phyloP scores from a whole-genome alignment of 208 protist genomes.

The Novymonas esmeraldas region DNA sequence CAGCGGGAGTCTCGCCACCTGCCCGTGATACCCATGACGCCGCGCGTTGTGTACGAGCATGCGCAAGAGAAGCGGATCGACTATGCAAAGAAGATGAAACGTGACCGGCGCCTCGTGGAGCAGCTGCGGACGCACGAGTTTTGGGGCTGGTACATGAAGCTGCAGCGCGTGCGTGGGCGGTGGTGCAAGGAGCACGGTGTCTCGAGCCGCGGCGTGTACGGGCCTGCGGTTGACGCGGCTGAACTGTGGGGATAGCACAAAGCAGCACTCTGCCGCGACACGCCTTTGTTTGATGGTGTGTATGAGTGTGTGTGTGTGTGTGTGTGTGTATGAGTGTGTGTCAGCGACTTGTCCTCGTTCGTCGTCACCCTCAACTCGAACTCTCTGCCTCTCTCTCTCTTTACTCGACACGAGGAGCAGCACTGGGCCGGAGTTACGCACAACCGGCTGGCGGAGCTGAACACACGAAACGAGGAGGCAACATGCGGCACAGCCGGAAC shows the following conservation, averaged over 20 bases:
- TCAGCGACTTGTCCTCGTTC: no score
- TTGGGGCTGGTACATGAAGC: constrained; percentile 92
- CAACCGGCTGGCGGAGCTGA: no score
- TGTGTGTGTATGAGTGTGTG: neutral
- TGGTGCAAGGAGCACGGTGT: constrained; percentile 92
- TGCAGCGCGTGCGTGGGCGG: constrained; percentile 89
- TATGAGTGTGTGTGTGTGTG: neutral
- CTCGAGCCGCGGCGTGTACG: constrained; percentile 89
- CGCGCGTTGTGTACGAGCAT: constrained; percentile 90
- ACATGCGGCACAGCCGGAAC: no score
- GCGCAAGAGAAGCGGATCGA: constrained; percentile 85
- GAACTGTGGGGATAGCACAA: constrained; percentile 90
- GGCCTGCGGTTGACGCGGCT: constrained; percentile 88
- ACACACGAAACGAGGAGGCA: no score
- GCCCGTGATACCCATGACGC: constrained; percentile 90
- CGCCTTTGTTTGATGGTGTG: neutral
- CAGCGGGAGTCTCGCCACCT: constrained; percentile 89
- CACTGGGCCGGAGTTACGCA: no score
- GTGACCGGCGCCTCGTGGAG: constrained; percentile 72
- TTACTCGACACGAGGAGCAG: no score
- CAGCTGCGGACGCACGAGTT: constrained; percentile 83
- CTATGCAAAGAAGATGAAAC: constrained; percentile 76
- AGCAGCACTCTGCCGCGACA: neutral
- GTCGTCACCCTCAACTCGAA: no score
- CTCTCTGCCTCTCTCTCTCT: no score